These are phyloP conservation scores for Cubamyces sp. DNA, from an alignment of 768 basidiomycete genomes.

Conservation along the genomic window DNA sequence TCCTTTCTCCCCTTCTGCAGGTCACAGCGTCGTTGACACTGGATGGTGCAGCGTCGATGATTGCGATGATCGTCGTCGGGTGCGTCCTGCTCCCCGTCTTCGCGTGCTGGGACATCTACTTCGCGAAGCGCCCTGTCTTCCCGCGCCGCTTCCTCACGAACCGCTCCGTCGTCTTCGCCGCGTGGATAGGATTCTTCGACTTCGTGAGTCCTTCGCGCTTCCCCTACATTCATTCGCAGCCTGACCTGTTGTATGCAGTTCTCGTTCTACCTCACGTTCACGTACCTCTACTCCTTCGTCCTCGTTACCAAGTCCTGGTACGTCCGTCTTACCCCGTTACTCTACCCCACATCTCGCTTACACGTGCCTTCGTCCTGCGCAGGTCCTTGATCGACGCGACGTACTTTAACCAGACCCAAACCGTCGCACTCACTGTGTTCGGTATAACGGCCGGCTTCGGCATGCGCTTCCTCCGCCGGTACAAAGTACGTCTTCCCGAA, in stretches of 20 bases:
- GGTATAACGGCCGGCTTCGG: conserved; percentile 50
- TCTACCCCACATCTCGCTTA: conserved; percentile 39
- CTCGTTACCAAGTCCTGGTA: conserved; percentile 36
- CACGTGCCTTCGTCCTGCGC: not conserved
- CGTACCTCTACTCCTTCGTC: conserved; percentile 76
- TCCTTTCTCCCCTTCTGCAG: not conserved
- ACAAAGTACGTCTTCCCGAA: conserved; percentile 39
- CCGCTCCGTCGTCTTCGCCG: conserved; percentile 37
- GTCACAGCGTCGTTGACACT: not conserved
- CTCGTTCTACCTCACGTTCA: conserved; percentile 70
- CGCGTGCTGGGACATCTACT: conserved; percentile 38
- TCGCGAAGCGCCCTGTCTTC: conserved; percentile 41
- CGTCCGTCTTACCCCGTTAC: conserved; percentile 36
- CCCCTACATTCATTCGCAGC: not conserved
- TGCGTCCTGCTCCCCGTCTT: conserved; percentile 34
- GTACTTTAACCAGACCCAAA: conserved; percentile 44
- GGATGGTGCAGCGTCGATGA: conserved; percentile 32
- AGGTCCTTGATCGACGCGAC: conserved; percentile 40
- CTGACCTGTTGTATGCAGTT: conserved; percentile 38
- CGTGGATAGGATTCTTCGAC: conserved; percentile 35
- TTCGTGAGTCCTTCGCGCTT: conserved; percentile 20
- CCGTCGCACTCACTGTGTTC: conserved; percentile 49
- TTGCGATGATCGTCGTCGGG: conserved; percentile 39
- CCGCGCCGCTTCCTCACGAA: conserved; percentile 40
- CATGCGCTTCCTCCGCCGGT: conserved; percentile 46